Evolutionary conservation across 768 basidiomycete species (phyloP).

Genomic region (Naganishia onofrii): DNA sequence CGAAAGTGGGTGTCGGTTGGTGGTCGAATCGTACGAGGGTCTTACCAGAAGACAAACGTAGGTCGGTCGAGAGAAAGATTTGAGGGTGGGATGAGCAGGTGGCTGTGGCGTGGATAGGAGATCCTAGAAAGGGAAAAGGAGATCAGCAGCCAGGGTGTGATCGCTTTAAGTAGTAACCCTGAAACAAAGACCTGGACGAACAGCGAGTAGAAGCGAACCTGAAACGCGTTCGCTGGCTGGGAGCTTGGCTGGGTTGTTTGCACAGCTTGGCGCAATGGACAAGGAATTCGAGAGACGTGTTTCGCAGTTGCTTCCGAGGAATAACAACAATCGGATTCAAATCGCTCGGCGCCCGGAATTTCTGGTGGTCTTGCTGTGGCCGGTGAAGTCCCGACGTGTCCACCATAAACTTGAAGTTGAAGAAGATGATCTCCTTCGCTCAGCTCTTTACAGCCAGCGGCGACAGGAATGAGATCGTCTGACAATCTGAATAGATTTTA

Average conservation of each 20-base stretch:
- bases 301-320: background rate
- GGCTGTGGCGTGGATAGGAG: background rate
- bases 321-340: constrained; percentile 10
- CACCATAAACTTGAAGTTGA: no score
- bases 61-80: no score
- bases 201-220: background rate
- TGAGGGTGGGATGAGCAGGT: background rate
- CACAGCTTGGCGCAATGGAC: background rate
- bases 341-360: background rate
- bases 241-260: no score
- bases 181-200: background rate
- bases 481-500: no score
- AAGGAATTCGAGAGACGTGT: background rate
- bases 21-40: background rate
- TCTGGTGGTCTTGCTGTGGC: no score
- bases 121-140: no score
- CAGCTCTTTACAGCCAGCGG: no score
- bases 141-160: background rate
- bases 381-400: no score
- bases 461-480: no score
- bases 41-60: constrained; percentile 18
- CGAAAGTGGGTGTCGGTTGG: background rate
- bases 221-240: constrained; percentile 7
- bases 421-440: no score
- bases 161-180: background rate